phyloP scores from a whole-genome alignment of 1,284 basidiomycete genomes.

The Violaceomyces palustris region DNA sequence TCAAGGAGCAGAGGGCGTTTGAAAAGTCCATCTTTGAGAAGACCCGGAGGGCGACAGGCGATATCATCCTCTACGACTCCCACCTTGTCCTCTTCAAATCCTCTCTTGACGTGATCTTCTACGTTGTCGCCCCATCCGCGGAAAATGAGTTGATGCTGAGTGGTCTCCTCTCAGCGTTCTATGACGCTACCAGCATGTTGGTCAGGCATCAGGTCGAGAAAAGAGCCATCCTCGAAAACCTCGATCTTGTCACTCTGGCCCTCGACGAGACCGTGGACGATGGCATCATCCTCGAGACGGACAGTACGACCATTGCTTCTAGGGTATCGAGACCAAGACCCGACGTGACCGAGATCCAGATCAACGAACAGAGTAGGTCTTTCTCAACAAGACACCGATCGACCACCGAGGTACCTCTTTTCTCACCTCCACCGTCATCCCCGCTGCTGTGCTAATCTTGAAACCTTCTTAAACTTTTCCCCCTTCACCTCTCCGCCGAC shows the following conservation, averaged over 20 bases:
- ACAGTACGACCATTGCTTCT: constrained; percentile 87
- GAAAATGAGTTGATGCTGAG: constrained; percentile 98
- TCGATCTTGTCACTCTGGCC: constrained; percentile 87
- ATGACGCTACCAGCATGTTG: constrained; percentile 78
- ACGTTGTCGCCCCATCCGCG: constrained; percentile 77
- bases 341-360: constrained; percentile 91
- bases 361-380: constrained; percentile 77
- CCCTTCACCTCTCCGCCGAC: too few species aligned
- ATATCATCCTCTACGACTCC: constrained; percentile 87
- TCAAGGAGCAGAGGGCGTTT: constrained; percentile 91
- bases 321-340: constrained; percentile 86
- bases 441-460: background rate
- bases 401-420: constrained; percentile 54
- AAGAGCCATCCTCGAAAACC: constrained; percentile 85
- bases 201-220: constrained; percentile 85
- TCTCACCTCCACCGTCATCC: background rate
- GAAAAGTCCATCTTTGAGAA: constrained; percentile 95
- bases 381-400: background rate
- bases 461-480: background rate
- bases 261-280: constrained; percentile 97
- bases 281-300: constrained; percentile 95
- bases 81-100: constrained; percentile 90
- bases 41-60: constrained; percentile 55
- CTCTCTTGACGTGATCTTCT: constrained; percentile 89
- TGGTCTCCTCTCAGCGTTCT: constrained; percentile 73